phyloP scores from a whole-genome alignment of 495 filamentous ascomycete species.

The Penicilliopsis zonata region DNA sequence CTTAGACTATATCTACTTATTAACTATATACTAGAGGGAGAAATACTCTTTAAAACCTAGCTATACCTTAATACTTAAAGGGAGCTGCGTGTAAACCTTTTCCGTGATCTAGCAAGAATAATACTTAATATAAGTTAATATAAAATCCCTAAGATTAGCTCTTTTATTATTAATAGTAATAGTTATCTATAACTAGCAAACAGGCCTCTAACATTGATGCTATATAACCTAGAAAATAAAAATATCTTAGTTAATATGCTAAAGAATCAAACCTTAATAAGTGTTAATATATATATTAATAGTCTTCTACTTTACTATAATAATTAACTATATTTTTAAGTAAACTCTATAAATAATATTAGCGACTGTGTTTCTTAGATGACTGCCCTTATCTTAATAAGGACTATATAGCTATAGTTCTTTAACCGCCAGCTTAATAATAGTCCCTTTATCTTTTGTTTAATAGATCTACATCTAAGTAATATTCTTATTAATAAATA shows the following conservation, averaged over 20 bases:
- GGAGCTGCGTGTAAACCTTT: slow-evolving; percentile 13
- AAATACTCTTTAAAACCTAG: too few relatives aligned
- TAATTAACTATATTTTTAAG: slow-evolving; percentile 18
- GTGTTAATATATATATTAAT: slow-evolving; percentile 16
- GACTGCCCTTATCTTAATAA: slow-evolving; percentile 14
- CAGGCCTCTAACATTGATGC: slow-evolving; percentile 14
- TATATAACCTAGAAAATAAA: slow-evolving; percentile 23
- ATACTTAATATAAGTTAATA: slow-evolving; percentile 10
- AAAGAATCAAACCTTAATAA: slow-evolving; percentile 15
- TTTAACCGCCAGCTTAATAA: slow-evolving; percentile 11
- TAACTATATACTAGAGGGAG: too few relatives aligned
- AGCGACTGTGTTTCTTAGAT: slow-evolving; percentile 16
- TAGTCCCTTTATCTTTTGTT: slow-evolving; percentile 11
- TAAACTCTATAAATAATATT: slow-evolving; percentile 15
- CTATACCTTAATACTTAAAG: too few relatives aligned
- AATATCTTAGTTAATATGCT: slow-evolving; percentile 19
- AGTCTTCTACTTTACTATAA: slow-evolving; percentile 19
- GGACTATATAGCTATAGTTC: slow-evolving; percentile 13
- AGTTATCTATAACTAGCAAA: slow-evolving; percentile 15
- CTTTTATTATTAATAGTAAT: slow-evolving; percentile 11
- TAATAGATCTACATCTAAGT: slow-evolving; percentile 19
- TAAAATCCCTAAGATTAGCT: slow-evolving; percentile 17
- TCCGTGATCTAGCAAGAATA: slow-evolving; percentile 15
- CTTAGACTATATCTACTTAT: too few relatives aligned
- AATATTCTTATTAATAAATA: slow-evolving; percentile 18